Conservation (phyloP, 768 basidiomycete genomes). For the Multifurca ochricompacta region DNA sequence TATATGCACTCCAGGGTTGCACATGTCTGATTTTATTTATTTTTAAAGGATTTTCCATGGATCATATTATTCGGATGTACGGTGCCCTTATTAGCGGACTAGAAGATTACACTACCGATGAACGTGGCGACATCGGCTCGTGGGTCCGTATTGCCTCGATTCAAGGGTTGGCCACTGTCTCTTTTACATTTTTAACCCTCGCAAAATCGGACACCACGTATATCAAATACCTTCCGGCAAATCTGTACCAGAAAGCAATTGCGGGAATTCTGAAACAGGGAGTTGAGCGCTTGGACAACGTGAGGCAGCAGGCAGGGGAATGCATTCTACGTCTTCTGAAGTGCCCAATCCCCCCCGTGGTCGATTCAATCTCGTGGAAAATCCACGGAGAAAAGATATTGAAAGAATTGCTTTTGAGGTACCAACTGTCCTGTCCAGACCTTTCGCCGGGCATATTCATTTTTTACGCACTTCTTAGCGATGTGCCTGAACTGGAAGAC, state of each 20-base stretch:
- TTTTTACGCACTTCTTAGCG: constrained; percentile 4
- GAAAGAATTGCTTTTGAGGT: constrained; percentile 48
- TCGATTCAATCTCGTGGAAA: constrained; percentile 40
- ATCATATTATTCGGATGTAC: constrained; percentile 31
- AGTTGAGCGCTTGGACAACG: constrained; percentile 84
- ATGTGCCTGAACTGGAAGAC: constrained; percentile 29
- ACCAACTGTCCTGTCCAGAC: constrained; percentile 17
- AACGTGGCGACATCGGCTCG: constrained; percentile 94
- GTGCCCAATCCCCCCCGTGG: constrained; percentile 37
- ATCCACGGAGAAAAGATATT: constrained; percentile 43
- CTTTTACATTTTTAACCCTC: constrained; percentile 42
- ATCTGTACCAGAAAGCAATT: constrained; percentile 48
- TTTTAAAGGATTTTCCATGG: neutral
- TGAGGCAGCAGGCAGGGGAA: constrained; percentile 72
- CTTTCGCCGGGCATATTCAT: neutral
- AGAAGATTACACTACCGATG: constrained; percentile 86
- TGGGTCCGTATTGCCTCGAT: constrained; percentile 85
- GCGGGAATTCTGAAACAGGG: constrained; percentile 79
- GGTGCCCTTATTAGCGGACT: constrained; percentile 61
- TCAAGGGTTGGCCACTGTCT: constrained; percentile 49
- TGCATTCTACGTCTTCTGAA: constrained; percentile 46
- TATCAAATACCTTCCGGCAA: constrained; percentile 51
- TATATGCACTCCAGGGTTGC: neutral
- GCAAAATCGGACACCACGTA: constrained; percentile 39
- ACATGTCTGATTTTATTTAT: neutral